Percentiles rank a stretch among this genome's conserved stretches.
Evolutionary conservation across 805 yeast genomes (phyloP).

Genomic region (Metschnikowia kunwiensis): DNA sequence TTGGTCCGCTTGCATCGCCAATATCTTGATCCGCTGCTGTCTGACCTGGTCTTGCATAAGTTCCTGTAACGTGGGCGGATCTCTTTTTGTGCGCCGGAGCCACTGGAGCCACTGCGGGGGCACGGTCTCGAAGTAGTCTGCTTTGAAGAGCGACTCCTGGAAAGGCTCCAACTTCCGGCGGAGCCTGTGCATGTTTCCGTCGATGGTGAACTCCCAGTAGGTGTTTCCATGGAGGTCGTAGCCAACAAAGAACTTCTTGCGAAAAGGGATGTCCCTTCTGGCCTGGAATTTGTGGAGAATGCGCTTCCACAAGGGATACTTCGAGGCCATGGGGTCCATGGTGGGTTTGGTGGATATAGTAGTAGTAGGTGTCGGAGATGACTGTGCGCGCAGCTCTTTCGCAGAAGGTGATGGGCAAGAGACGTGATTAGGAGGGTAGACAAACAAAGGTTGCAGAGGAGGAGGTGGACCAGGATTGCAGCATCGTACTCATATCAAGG

Average conservation of each 20-base stretch:
- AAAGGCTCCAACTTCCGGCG: slow-evolving; percentile 64
- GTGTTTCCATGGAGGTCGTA: slow-evolving; percentile 83
- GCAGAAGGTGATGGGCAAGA: too few species aligned
- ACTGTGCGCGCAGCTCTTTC: too few species aligned
- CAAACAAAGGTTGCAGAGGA: too few species aligned
- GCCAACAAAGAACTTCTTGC: slow-evolving; percentile 66
- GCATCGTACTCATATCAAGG: too few species aligned
- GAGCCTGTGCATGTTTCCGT: slow-evolving; percentile 49
- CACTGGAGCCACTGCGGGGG: slow-evolving; percentile 81
- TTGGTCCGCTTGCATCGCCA: slow-evolving; percentile 47
- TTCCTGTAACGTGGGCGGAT: slow-evolving; percentile 63
- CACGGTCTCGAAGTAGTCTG: slow-evolving; percentile 56
- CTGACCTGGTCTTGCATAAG: slow-evolving; percentile 56
- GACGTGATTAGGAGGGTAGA: too few species aligned
- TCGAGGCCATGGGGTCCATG: slow-evolving; percentile 50
- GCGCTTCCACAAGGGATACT: slow-evolving; percentile 50
- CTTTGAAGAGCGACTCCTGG: slow-evolving; percentile 44
- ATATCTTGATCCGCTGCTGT: slow-evolving; percentile 47
- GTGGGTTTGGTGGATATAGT: neutral
- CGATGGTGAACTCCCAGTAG: slow-evolving; percentile 74
- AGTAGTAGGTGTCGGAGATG: too few species aligned
- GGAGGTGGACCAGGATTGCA: too few species aligned
- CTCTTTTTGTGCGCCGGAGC: slow-evolving; percentile 61
- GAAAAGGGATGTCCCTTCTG: slow-evolving; percentile 61
- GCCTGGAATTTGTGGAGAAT: slow-evolving; percentile 57